A percentile compares a stretch with the other conserved stretches of the same genome.
phyloP scores from a whole-genome alignment of 352 stramenopile species.

The Globisporangium megalacanthum region DNA sequence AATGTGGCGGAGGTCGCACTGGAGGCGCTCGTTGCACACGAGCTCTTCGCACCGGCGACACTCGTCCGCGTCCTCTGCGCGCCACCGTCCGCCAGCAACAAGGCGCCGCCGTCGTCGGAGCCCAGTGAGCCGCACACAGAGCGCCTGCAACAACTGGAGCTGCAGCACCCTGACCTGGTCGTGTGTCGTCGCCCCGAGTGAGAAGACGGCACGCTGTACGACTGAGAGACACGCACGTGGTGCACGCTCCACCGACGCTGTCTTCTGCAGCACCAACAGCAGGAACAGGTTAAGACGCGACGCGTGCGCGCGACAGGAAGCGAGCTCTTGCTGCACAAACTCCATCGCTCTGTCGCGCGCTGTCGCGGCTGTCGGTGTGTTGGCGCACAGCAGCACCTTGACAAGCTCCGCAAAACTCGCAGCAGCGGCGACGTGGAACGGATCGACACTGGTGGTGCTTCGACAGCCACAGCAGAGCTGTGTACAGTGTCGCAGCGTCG shows the following conservation, averaged over 20 bases:
- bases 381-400: slow-evolving; percentile 27
- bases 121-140: slow-evolving; percentile 30
- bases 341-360: slow-evolving; percentile 16
- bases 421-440: slow-evolving; percentile 20
- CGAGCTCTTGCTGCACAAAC: slow-evolving; percentile 46
- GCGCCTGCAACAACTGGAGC: slow-evolving; percentile 40
- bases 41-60: slow-evolving; percentile 27
- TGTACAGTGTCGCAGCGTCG: slow-evolving; percentile 50
- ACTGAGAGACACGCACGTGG: slow-evolving; percentile 14
- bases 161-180: slow-evolving; percentile 42
- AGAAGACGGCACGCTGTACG: slow-evolving; percentile 38
- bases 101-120: slow-evolving; percentile 10
- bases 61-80: slow-evolving; percentile 3
- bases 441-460: not conserved
- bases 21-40: slow-evolving; percentile 45
- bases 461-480: slow-evolving; percentile 46
- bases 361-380: no score
- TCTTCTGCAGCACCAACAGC: slow-evolving; percentile 43
- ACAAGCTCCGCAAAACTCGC: slow-evolving; percentile 43
- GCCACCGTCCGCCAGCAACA: not conserved
- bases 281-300: slow-evolving; percentile 46
- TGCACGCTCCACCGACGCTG: slow-evolving; percentile 10
- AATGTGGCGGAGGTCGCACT: slow-evolving; percentile 34
- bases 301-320: slow-evolving; percentile 30
- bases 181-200: slow-evolving; percentile 21